phyloP scores from a whole-genome alignment of 202 grass and related monocot species.

The Zizania palustris region DNA sequence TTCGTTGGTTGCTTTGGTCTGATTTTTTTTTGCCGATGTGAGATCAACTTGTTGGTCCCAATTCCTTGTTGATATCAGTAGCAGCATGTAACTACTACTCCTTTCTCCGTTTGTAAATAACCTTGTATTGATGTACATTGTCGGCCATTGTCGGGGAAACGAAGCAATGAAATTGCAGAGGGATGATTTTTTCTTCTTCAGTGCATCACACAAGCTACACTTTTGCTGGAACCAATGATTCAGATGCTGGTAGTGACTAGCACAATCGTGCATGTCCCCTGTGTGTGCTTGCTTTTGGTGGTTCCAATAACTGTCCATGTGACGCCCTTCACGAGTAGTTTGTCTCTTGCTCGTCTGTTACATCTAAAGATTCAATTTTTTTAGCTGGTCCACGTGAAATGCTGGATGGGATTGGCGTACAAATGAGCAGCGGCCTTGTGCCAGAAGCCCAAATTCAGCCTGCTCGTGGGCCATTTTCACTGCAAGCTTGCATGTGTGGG shows the following conservation, averaged over 20 bases:
- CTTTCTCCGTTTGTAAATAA: conserved; percentile 51
- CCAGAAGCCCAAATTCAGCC: not conserved
- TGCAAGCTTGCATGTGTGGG: too few relatives aligned
- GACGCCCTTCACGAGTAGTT: conserved; percentile 34
- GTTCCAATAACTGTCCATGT: conserved; percentile 49
- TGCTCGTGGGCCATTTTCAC: too few relatives aligned
- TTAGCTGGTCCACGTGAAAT: too few relatives aligned
- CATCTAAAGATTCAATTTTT: too few relatives aligned
- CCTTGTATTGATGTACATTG: conserved; percentile 36
- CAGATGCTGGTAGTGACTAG: conserved; percentile 32
- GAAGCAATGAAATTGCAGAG: conserved; percentile 44
- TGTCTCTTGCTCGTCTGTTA: conserved; percentile 42
- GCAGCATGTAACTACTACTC: conserved; percentile 10
- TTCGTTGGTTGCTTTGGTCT: conserved; percentile 31
- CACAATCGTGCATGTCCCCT: conserved; percentile 39
- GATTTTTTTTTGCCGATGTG: conserved; percentile 25
- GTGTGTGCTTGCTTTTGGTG: conserved; percentile 22
- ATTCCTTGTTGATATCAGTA: conserved; percentile 31
- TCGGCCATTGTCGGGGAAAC: conserved; percentile 40
- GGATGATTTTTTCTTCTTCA: not conserved
- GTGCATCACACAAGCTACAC: not conserved
- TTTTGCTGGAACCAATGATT: conserved; percentile 7
- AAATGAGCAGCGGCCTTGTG: not conserved
- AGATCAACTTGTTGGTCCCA: conserved; percentile 5
- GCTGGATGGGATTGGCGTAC: too few relatives aligned